Evolutionary conservation across 768 basidiomycete genomes (phyloP).

Genomic region (Suillus ampliporus): DNA sequence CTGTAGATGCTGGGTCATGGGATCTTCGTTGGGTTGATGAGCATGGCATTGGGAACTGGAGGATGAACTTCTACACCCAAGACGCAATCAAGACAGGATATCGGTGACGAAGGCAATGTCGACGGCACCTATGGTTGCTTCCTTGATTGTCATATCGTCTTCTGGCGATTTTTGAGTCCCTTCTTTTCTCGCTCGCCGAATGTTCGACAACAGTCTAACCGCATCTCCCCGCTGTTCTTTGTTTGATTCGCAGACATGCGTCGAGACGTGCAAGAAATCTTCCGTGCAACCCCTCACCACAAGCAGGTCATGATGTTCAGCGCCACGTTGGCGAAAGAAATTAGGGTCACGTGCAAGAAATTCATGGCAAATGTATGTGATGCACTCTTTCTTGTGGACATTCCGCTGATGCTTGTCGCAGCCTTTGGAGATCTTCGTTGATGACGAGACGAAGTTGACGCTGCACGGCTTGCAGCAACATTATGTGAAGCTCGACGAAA

Average conservation of each 20-base stretch:
- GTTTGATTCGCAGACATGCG: constrained; percentile 87
- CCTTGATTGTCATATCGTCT: constrained; percentile 37
- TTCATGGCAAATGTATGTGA: constrained; percentile 96
- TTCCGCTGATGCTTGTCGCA: constrained; percentile 36
- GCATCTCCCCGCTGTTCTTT: constrained; percentile 55
- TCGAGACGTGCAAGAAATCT: constrained; percentile 99
- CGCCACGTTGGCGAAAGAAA: constrained; percentile 96
- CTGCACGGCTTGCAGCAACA: constrained; percentile 98
- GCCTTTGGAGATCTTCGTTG: constrained; percentile 99
- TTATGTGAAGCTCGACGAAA: constrained; percentile 96
- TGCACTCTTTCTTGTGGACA: not conserved
- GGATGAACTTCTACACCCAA: constrained; percentile 41
- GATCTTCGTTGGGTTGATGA: constrained; percentile 41
- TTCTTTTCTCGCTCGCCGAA: constrained; percentile 56
- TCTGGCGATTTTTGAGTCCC: constrained; percentile 49
- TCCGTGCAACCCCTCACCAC: constrained; percentile 97
- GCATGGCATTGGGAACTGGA: constrained; percentile 32
- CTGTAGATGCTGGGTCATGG: constrained; percentile 46
- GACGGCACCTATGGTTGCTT: too few species aligned
- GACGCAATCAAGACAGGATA: too few species aligned
- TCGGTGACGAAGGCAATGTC: too few species aligned
- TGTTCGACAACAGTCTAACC: constrained; percentile 67
- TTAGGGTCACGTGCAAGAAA: constrained; percentile 97
- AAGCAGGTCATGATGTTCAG: constrained; percentile 99
- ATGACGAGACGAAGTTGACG: constrained; percentile 98